phyloP scores from a whole-genome alignment of 768 basidiomycete genomes.

The Clitopilus passeckerianus region DNA sequence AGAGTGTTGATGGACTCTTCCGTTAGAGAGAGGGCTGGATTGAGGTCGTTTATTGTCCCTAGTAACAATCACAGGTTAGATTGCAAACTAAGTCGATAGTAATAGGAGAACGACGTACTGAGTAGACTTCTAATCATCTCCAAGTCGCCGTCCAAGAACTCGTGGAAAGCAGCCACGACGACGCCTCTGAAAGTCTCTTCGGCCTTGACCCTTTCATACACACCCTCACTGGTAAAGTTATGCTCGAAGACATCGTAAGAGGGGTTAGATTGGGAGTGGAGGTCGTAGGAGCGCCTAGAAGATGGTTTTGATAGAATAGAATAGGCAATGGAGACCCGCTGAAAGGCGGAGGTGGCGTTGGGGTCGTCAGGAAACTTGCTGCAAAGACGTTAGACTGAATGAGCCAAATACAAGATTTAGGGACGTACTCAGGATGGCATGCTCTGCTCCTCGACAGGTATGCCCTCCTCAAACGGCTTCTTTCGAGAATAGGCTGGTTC shows the following conservation, averaged over 20 bases:
- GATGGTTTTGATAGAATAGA: conserved; percentile 73
- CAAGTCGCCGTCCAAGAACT: conserved; percentile 84
- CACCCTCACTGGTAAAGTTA: conserved; percentile 29
- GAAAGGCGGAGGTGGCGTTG: conserved; percentile 79
- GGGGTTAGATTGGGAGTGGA: conserved; percentile 34
- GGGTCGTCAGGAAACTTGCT: conserved; percentile 81
- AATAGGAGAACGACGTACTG: conserved; percentile 39
- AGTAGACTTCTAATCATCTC: conserved; percentile 76
- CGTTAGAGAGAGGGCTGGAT: conserved; percentile 69
- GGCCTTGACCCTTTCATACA: conserved; percentile 30
- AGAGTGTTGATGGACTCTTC: conserved; percentile 78
- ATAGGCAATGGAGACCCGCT: conserved; percentile 82
- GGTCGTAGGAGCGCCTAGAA: conserved; percentile 66
- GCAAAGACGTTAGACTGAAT: conserved; percentile 3
- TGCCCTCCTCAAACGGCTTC: conserved; percentile 61
- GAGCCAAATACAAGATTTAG: background rate
- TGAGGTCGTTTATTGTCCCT: conserved; percentile 79
- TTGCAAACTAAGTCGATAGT: background rate
- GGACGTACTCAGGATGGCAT: conserved; percentile 83
- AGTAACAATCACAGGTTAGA: conserved; percentile 1
- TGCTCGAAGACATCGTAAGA: conserved; percentile 53
- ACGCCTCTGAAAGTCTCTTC: conserved; percentile 81
- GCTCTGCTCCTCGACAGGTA: conserved; percentile 71
- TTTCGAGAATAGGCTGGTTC: conserved; percentile 47
- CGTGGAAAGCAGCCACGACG: conserved; percentile 68